phyloP scores from a whole-genome alignment of 352 stramenopile species.

The Phytopythium oedochilum region DNA sequence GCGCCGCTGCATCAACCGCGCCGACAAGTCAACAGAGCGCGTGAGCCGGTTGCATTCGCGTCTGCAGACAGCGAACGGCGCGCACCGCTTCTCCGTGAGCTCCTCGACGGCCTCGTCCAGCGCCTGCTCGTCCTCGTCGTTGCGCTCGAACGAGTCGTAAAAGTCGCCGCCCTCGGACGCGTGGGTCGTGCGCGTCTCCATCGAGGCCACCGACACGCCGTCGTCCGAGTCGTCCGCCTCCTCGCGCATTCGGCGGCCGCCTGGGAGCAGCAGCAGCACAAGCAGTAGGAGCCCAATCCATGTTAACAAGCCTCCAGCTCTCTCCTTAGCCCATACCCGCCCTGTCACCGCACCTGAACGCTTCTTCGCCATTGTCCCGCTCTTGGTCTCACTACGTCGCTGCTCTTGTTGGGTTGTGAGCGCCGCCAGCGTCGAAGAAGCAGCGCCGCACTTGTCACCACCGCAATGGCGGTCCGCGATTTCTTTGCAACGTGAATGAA shows the following conservation, averaged over 20 bases:
- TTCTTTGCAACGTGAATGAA: slow-evolving; percentile 1
- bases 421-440: not conserved
- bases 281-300: slow-evolving; percentile 6
- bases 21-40: not conserved
- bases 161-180: slow-evolving; percentile 61
- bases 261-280: slow-evolving; percentile 13
- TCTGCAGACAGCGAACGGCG: not conserved
- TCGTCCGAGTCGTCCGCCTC: slow-evolving; percentile 72
- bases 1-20: slow-evolving; percentile 37
- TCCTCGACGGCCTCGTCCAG: slow-evolving; percentile 76
- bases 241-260: slow-evolving; percentile 54
- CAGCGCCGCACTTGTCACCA: not conserved
- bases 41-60: not conserved
- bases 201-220: slow-evolving; percentile 52
- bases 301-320: not conserved
- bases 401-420: not conserved
- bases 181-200: slow-evolving; percentile 61
- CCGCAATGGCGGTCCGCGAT: not conserved
- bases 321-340: not conserved
- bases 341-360: slow-evolving; percentile 30
- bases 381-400: not conserved
- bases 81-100: slow-evolving; percentile 71
- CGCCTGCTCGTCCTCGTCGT: slow-evolving; percentile 52
- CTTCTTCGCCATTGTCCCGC: slow-evolving; percentile 56
- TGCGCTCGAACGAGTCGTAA: slow-evolving; percentile 62